phyloP scores from a whole-genome alignment of 2,329 filamentous ascomycete species.

The Emmonsia crescens region DNA sequence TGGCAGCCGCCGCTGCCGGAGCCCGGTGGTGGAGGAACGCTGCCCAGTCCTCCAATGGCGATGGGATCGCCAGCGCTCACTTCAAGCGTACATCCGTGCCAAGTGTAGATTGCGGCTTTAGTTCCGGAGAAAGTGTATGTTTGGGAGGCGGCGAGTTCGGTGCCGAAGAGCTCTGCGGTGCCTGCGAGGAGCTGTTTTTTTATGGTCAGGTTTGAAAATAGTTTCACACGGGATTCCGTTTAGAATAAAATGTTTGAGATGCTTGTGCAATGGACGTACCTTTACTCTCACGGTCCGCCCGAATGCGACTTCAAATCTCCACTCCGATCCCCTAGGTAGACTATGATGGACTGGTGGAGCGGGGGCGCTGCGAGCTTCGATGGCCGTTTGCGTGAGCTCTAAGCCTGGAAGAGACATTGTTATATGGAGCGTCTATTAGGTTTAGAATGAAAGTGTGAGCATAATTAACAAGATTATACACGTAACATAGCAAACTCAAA shows the following conservation, averaged over 20 bases:
- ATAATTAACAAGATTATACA: background rate
- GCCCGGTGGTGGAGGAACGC: slow-evolving; percentile 16
- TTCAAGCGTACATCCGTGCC: slow-evolving; percentile 81
- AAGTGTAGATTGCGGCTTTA: slow-evolving; percentile 84
- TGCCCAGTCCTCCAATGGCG: slow-evolving; percentile 13
- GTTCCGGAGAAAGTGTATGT: slow-evolving; percentile 70
- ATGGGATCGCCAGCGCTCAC: slow-evolving; percentile 51
- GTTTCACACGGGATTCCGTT: background rate
- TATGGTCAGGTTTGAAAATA: background rate
- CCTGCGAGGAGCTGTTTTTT: slow-evolving; percentile 58
- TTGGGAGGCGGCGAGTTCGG: slow-evolving; percentile 73
- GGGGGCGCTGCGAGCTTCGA: slow-evolving; percentile 31
- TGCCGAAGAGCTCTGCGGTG: slow-evolving; percentile 87
- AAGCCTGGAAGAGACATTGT: slow-evolving; percentile 64
- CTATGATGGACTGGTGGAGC: slow-evolving; percentile 37
- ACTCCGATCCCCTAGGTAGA: slow-evolving; percentile 59
- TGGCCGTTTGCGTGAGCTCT: slow-evolving; percentile 54
- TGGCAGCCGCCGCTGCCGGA: slow-evolving; percentile 49
- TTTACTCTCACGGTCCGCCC: slow-evolving; percentile 43
- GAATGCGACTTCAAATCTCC: slow-evolving; percentile 63
- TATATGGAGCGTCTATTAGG: background rate
- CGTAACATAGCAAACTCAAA: background rate
- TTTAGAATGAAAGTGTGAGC: background rate
- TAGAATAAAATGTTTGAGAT: background rate
- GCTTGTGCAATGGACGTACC: slow-evolving; percentile 24